These are phyloP conservation scores for Termitomyces sp. DNA, from an alignment of 768 basidiomycete species.

Conservation along the genomic window DNA sequence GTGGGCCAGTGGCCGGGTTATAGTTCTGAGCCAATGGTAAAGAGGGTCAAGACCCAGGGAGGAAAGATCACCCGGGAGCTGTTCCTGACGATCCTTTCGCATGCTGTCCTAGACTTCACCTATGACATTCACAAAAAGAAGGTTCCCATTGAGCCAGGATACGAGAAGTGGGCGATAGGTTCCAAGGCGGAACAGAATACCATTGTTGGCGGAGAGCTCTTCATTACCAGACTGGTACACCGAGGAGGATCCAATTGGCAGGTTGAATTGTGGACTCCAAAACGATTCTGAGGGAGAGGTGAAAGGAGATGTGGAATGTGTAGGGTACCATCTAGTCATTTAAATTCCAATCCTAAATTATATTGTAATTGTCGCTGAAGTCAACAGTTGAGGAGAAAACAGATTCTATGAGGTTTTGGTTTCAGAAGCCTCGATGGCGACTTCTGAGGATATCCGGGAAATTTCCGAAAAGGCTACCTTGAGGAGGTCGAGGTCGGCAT, in stretches of 20 bases:
- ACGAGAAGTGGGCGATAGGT: slow-evolving; percentile 32
- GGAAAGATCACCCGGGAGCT: slow-evolving; percentile 25
- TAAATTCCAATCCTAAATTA: slow-evolving; percentile 1
- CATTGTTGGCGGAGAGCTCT: slow-evolving; percentile 24
- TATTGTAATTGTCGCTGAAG: background rate
- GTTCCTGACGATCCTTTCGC: slow-evolving; percentile 25
- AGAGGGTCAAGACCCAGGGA: slow-evolving; percentile 29
- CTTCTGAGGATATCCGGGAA: slow-evolving; percentile 68
- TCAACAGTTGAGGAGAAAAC: background rate
- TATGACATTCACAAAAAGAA: slow-evolving; percentile 21
- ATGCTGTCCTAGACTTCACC: slow-evolving; percentile 25
- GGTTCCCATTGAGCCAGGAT: slow-evolving; percentile 27
- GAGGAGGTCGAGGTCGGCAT: slow-evolving; percentile 78
- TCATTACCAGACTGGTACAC: slow-evolving; percentile 35
- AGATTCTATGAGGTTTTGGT: background rate
- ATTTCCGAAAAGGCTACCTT: slow-evolving; percentile 83
- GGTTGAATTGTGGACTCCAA: slow-evolving; percentile 32
- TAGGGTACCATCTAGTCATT: background rate
- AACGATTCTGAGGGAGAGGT: background rate
- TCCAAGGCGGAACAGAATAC: slow-evolving; percentile 14
- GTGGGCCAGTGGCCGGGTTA: slow-evolving; percentile 45
- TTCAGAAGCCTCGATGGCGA: slow-evolving; percentile 41
- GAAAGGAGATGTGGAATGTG: background rate
- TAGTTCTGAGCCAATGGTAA: slow-evolving; percentile 28
- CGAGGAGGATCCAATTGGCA: slow-evolving; percentile 39